Conservation (phyloP, 208 protist species). For the Crithidia acanthocephali region DNA sequence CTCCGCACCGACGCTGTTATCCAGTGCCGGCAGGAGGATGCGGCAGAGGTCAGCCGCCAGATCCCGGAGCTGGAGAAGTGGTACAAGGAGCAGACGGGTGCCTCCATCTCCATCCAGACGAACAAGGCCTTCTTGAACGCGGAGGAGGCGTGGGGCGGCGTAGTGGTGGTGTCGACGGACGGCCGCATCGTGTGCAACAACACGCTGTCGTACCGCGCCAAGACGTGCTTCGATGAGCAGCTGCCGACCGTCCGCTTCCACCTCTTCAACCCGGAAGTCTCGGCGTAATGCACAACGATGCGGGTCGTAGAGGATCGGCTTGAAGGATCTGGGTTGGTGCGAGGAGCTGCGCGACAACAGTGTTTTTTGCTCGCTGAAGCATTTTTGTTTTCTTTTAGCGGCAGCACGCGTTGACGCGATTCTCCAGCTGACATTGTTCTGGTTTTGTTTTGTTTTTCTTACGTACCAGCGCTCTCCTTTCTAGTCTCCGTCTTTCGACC, state of each 20-base stretch:
- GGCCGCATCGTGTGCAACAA: constrained; percentile 91
- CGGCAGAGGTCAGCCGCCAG: constrained; percentile 43
- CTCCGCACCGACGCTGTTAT: constrained; percentile 79
- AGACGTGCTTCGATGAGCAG: constrained; percentile 87
- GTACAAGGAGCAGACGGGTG: constrained; percentile 65
- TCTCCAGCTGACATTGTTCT: no score
- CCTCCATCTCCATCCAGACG: constrained; percentile 49
- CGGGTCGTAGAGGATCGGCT: not conserved
- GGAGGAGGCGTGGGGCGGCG: constrained; percentile 81
- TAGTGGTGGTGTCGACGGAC: constrained; percentile 70
- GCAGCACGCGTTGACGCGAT: no score
- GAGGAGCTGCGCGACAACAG: not conserved
- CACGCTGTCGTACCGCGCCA: constrained; percentile 84
- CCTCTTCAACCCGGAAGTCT: constrained; percentile 79
- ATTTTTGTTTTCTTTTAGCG: no score
- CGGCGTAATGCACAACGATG: constrained; percentile 33
- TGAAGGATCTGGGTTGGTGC: not conserved
- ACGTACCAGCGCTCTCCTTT: not conserved
- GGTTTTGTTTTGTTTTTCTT: not conserved
- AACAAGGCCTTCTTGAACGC: constrained; percentile 64
- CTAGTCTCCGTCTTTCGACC: no score
- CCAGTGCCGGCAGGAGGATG: constrained; percentile 78
- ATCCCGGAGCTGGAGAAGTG: constrained; percentile 64
- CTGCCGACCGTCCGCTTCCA: constrained; percentile 90
- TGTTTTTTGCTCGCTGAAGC: no score